These are phyloP conservation scores for Saccharomycopsis microspora DNA, from an alignment of 805 yeast genomes.

Conservation along the genomic window DNA sequence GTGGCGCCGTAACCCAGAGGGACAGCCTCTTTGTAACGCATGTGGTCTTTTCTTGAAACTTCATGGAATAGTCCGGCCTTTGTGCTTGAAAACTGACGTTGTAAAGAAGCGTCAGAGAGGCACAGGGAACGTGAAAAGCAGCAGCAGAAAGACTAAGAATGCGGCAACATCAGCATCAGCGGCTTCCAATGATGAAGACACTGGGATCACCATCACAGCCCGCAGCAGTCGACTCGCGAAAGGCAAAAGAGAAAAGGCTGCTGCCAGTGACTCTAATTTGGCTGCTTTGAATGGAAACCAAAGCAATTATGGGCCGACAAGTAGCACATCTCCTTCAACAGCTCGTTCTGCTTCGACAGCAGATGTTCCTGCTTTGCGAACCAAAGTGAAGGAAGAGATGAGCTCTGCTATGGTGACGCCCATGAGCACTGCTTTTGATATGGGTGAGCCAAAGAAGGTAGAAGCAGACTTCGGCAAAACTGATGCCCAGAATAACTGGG, in stretches of 20 bases:
- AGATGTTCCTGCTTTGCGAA: too few species aligned
- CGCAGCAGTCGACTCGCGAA: not conserved
- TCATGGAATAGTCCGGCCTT: constrained; percentile 92
- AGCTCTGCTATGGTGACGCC: not conserved
- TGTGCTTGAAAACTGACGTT: constrained; percentile 83
- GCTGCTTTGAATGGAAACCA: too few species aligned
- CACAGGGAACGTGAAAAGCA: not conserved
- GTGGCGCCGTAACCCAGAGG: constrained; percentile 90
- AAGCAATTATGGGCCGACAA: too few species aligned
- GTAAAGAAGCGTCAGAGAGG: constrained; percentile 83
- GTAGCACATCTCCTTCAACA: too few species aligned
- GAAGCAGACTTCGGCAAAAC: not conserved
- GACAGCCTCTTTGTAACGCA: constrained; percentile 90
- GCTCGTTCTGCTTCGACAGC: too few species aligned
- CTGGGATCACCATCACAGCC: not conserved
- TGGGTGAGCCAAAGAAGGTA: not conserved
- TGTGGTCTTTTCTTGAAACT: constrained; percentile 88
- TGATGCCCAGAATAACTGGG: constrained; percentile 8
- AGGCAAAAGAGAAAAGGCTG: too few species aligned
- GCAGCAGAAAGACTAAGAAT: not conserved
- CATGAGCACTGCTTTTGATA: not conserved
- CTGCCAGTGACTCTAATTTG: too few species aligned
- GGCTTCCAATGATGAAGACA: not conserved
- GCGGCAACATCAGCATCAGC: not conserved
- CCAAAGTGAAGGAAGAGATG: too few species aligned